phyloP scores from a whole-genome alignment of 1,284 basidiomycete genomes.

The Malassezia vespertilionis region DNA sequence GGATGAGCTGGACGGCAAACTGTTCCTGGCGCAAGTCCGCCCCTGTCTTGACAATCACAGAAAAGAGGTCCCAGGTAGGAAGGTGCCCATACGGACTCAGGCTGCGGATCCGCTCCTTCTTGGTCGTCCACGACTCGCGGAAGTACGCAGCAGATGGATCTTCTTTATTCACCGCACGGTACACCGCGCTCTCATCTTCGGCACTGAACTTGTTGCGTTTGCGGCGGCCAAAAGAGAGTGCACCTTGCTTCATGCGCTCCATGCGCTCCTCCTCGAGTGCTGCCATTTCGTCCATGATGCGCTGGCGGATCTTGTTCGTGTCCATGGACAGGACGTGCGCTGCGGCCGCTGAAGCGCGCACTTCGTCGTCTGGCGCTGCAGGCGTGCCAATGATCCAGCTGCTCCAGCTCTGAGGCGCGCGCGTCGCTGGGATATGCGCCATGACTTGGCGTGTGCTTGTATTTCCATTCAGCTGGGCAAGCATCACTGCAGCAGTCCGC shows the following conservation, averaged over 20 bases:
- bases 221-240: constrained; percentile 18
- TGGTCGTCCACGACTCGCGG: constrained; percentile 84
- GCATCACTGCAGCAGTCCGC: constrained; percentile 96
- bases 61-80: constrained; percentile 68
- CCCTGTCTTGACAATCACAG: constrained; percentile 96
- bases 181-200: constrained; percentile 59
- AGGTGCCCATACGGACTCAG: constrained; percentile 91
- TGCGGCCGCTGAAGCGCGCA: neutral
- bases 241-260: constrained; percentile 71
- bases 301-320: constrained; percentile 68
- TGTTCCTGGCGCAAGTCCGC: constrained; percentile 95
- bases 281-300: constrained; percentile 99
- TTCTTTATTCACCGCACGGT: constrained; percentile 85
- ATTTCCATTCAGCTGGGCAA: constrained; percentile 71
- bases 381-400: constrained; percentile 39
- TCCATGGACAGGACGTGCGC: constrained; percentile 30
- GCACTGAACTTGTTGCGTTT: constrained; percentile 59
- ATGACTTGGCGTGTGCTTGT: constrained; percentile 29
- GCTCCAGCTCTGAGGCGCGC: constrained; percentile 31
- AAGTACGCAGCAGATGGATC: constrained; percentile 84
- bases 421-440: constrained; percentile 17
- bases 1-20: constrained; percentile 86
- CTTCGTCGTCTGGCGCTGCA: neutral
- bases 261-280: constrained; percentile 91
- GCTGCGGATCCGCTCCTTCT: constrained; percentile 87